Percentiles rank a stretch among this genome's conserved stretches.
Conservation (phyloP, 129 eudicot species). For the Glebionis coronaria region DNA sequence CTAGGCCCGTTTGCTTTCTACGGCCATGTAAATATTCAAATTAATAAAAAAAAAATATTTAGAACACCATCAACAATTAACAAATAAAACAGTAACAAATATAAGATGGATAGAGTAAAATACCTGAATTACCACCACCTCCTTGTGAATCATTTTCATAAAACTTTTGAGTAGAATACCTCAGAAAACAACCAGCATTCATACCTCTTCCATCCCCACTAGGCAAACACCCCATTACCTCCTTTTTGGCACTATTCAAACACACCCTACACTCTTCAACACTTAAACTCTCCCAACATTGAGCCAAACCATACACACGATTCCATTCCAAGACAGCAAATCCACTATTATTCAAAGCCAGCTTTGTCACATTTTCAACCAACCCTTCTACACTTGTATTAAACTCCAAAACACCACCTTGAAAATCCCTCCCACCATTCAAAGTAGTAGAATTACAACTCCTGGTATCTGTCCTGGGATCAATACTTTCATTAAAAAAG, state of each 20-base stretch:
- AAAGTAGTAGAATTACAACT: slow-evolving; percentile 42
- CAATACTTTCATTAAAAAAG: slow-evolving; percentile 42
- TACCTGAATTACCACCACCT: slow-evolving; percentile 33
- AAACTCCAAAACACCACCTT: slow-evolving; percentile 24
- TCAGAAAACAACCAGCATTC: slow-evolving; percentile 71
- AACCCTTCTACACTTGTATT: slow-evolving; percentile 28
- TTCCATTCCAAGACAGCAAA: slow-evolving; percentile 40
- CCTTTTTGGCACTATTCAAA: slow-evolving; percentile 44
- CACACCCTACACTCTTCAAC: slow-evolving; percentile 50
- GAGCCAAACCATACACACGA: slow-evolving; percentile 73
- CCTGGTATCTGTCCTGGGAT: slow-evolving; percentile 27
- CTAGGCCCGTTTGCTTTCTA: no score
- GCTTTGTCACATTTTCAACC: slow-evolving; percentile 41
- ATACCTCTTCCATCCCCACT: slow-evolving; percentile 62
- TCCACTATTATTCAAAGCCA: slow-evolving; percentile 34
- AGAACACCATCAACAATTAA: no score
- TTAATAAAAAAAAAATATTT: no score
- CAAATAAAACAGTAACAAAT: no score
- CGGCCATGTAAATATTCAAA: no score
- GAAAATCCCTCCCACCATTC: slow-evolving; percentile 2
- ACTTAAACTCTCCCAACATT: slow-evolving; percentile 66
- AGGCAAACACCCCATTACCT: slow-evolving; percentile 44
- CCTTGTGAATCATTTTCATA: slow-evolving; percentile 30
- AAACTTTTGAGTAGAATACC: slow-evolving; percentile 64
- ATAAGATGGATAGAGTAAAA: slow-evolving; percentile 3